Evolutionary conservation across 805 yeast genomes (phyloP).

Genomic region (Diddensiella santjacobensis): DNA sequence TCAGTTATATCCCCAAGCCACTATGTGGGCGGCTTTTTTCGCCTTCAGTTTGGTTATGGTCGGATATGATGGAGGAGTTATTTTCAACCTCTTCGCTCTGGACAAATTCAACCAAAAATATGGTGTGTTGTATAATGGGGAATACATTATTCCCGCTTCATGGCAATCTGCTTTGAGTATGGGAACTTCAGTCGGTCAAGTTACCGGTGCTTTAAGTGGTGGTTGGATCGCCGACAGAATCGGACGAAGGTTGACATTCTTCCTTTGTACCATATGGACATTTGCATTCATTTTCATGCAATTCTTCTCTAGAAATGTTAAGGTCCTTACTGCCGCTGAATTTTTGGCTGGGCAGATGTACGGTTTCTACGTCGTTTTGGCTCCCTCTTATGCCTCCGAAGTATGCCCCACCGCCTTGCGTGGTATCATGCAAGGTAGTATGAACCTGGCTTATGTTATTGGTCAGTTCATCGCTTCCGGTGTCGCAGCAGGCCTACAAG

Average conservation of each 20-base stretch:
- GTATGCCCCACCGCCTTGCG: slow-evolving; percentile 50
- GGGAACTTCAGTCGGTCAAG: slow-evolving; percentile 36
- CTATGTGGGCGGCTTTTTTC: slow-evolving; percentile 43
- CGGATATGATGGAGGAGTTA: slow-evolving; percentile 44
- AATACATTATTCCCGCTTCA: slow-evolving; percentile 18
- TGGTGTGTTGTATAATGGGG: slow-evolving; percentile 30
- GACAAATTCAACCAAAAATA: slow-evolving; percentile 41
- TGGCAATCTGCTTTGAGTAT: slow-evolving; percentile 24
- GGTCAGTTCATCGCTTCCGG: slow-evolving; percentile 56
- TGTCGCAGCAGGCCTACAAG: slow-evolving; percentile 37
- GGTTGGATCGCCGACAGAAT: slow-evolving; percentile 9
- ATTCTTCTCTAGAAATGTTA: slow-evolving; percentile 41
- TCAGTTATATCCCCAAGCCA: slow-evolving; percentile 38
- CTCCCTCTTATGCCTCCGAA: slow-evolving; percentile 51
- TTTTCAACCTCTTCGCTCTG: slow-evolving; percentile 42
- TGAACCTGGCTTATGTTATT: slow-evolving; percentile 50
- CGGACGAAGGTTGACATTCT: slow-evolving; percentile 3
- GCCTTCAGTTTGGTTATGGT: slow-evolving; percentile 46
- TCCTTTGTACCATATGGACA: not conserved
- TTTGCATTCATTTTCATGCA: slow-evolving; percentile 36
- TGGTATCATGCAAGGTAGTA: slow-evolving; percentile 46
- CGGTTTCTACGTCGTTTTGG: slow-evolving; percentile 49
- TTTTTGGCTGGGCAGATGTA: slow-evolving; percentile 40
- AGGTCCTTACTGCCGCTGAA: slow-evolving; percentile 36
- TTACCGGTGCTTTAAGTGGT: slow-evolving; percentile 41